phyloP scores from a whole-genome alignment of 192 early-diverging fungal species.

The Geosiphon pyriformis region DNA sequence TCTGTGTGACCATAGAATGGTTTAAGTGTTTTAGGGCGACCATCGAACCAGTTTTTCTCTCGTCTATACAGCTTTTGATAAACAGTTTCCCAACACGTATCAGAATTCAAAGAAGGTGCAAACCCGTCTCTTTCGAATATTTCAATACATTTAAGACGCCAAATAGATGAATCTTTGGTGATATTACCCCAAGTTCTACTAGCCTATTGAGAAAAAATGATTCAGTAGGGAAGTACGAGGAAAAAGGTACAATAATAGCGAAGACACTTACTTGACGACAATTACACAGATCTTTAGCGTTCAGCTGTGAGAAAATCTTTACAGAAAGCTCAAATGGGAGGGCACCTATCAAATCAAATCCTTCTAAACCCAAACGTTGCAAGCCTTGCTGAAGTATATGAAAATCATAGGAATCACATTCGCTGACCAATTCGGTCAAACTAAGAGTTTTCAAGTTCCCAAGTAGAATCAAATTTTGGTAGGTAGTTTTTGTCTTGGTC shows the following conservation, averaged over 20 bases:
- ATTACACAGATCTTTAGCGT: slow-evolving; percentile 7
- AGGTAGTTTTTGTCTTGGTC: background rate
- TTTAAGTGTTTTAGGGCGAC: slow-evolving; percentile 1
- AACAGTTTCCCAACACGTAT: background rate
- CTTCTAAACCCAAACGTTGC: background rate
- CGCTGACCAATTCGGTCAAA: slow-evolving; percentile 2
- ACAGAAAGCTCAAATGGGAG: slow-evolving; percentile 16
- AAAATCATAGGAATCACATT: slow-evolving; percentile 18
- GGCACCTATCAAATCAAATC: slow-evolving; percentile 15
- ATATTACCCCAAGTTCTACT: slow-evolving; percentile 13
- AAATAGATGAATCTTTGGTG: slow-evolving; percentile 18
- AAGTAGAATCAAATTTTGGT: background rate
- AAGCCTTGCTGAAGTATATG: slow-evolving; percentile 11
- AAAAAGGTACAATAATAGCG: background rate
- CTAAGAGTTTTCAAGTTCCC: slow-evolving; percentile 1
- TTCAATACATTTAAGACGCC: slow-evolving; percentile 13
- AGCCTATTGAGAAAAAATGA: background rate
- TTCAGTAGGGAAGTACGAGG: background rate
- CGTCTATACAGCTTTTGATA: slow-evolving; percentile 17
- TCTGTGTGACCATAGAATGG: background rate
- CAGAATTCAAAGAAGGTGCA: background rate
- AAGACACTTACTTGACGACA: slow-evolving; percentile 16
- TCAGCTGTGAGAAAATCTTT: slow-evolving; percentile 16
- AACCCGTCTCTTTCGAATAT: background rate
- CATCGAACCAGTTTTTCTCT: slow-evolving; percentile 18